Evolutionary conservation across 2,329 filamentous ascomycete genomes (phyloP).

Genomic region (Coniella lustricola): DNA sequence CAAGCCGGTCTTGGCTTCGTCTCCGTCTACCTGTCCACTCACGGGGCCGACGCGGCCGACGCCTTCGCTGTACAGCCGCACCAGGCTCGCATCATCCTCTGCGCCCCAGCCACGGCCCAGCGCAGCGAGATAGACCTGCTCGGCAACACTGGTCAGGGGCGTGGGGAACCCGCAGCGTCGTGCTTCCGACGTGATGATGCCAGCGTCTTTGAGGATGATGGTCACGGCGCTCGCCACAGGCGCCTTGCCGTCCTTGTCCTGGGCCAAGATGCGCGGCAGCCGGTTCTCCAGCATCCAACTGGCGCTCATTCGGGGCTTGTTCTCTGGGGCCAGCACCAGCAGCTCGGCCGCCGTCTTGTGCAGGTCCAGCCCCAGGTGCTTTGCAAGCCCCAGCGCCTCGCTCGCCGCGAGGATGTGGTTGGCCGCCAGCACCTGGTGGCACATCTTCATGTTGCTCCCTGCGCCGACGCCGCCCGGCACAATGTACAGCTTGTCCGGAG

Average conservation of each 20-base stretch:
- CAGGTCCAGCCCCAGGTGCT: slow-evolving; percentile 46
- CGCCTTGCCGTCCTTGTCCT: slow-evolving; percentile 33
- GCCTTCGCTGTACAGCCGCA: slow-evolving; percentile 36
- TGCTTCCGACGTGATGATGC: slow-evolving; percentile 62
- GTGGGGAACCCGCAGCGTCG: slow-evolving; percentile 50
- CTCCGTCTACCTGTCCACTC: slow-evolving; percentile 21
- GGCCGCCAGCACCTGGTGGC: slow-evolving; percentile 57
- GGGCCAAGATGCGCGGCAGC: slow-evolving; percentile 45
- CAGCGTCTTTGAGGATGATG: slow-evolving; percentile 55
- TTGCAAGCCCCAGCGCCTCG: slow-evolving; percentile 55
- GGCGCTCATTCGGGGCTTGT: no score
- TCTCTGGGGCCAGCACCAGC: slow-evolving; percentile 39
- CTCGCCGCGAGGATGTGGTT: slow-evolving; percentile 55
- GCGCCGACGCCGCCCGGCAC: slow-evolving; percentile 54
- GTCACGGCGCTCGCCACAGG: slow-evolving; percentile 52
- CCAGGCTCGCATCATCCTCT: slow-evolving; percentile 37
- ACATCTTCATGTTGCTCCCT: slow-evolving; percentile 55
- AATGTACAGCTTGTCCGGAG: slow-evolving; percentile 53
- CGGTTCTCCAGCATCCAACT: slow-evolving; percentile 59
- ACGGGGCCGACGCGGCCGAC: slow-evolving; percentile 26
- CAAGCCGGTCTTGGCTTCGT: slow-evolving; percentile 31
- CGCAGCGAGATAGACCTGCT: slow-evolving; percentile 57
- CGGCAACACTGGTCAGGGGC: slow-evolving; percentile 54
- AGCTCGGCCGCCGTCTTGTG: slow-evolving; percentile 32
- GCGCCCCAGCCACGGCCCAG: slow-evolving; percentile 47